These are phyloP conservation scores for Xylaria scruposa DNA, from an alignment of 495 filamentous ascomycete species.

Conservation along the genomic window DNA sequence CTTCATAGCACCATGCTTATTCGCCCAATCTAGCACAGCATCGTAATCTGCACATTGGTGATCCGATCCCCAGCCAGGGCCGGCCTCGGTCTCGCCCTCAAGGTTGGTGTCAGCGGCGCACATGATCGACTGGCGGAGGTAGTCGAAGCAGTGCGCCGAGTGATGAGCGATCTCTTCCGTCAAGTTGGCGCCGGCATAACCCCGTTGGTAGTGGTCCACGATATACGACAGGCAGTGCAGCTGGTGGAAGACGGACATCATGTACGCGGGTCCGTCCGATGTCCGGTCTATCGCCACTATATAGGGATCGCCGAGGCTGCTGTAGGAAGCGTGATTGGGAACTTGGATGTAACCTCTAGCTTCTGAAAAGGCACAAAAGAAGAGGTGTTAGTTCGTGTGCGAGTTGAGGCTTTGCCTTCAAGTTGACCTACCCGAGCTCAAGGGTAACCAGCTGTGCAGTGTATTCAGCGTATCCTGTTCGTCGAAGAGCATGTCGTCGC, in stretches of 20 bases:
- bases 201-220: slow-evolving; percentile 48
- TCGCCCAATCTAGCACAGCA: slow-evolving; percentile 48
- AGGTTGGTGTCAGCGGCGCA: slow-evolving; percentile 54
- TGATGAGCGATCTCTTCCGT: slow-evolving; percentile 52
- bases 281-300: slow-evolving; percentile 41
- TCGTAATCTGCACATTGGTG: slow-evolving; percentile 52
- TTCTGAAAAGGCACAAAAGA: slow-evolving; percentile 29
- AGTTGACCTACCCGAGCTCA: slow-evolving; percentile 45
- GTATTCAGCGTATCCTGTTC: slow-evolving; percentile 47
- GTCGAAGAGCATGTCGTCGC: slow-evolving; percentile 54
- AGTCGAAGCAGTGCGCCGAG: slow-evolving; percentile 58
- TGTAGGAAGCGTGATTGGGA: slow-evolving; percentile 40
- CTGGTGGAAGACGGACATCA: slow-evolving; percentile 61
- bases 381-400: background rate
- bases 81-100: slow-evolving; percentile 52
- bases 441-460: slow-evolving; percentile 53
- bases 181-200: slow-evolving; percentile 46
- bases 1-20: slow-evolving; percentile 41
- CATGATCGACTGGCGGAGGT: slow-evolving; percentile 55
- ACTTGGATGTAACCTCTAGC: slow-evolving; percentile 53
- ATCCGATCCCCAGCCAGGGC: slow-evolving; percentile 52
- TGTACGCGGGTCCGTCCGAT: slow-evolving; percentile 49
- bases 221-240: slow-evolving; percentile 59
- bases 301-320: slow-evolving; percentile 47
- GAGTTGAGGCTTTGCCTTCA: background rate